A percentile compares a stretch with the other conserved stretches of the same genome.
Conservation (phyloP, 805 yeast species). For the Ogataea nonfermentans region DNA sequence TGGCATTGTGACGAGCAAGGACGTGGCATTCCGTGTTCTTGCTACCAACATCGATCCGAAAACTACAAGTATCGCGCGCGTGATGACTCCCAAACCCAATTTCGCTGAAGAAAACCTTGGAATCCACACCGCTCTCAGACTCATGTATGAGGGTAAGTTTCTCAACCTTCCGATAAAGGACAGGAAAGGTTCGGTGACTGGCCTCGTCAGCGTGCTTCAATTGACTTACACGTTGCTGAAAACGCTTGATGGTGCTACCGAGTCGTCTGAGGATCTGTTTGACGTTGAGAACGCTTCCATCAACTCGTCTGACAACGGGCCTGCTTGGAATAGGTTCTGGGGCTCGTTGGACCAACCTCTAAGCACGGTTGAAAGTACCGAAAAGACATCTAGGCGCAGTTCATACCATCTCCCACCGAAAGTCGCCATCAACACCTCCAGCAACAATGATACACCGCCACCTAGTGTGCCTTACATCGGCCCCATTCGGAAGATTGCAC, state of each 20-base stretch:
- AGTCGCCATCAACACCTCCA: conserved; percentile 16
- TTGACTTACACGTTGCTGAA: conserved; percentile 41
- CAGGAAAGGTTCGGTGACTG: conserved; percentile 33
- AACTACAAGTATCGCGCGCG: conserved; percentile 39
- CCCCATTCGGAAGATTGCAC: conserved; percentile 11
- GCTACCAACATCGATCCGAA: conserved; percentile 37
- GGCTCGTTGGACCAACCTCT: conserved; percentile 32
- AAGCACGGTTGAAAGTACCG: conserved; percentile 25
- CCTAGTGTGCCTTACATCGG: conserved; percentile 22
- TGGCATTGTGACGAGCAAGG: conserved; percentile 48
- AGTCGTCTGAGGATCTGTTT: conserved; percentile 34
- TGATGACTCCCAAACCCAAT: conserved; percentile 46
- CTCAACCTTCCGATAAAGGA: conserved; percentile 43
- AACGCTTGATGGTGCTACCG: conserved; percentile 32
- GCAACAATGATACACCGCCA: conserved; percentile 19
- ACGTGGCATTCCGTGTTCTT: conserved; percentile 42
- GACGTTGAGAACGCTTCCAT: conserved; percentile 22
- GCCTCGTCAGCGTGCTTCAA: conserved; percentile 44
- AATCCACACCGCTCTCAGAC: conserved; percentile 42
- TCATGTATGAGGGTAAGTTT: conserved; percentile 48
- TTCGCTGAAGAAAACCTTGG: conserved; percentile 40
- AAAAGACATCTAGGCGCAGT: conserved; percentile 23
- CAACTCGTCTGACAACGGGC: conserved; percentile 25
- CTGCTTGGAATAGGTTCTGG: conserved; percentile 36
- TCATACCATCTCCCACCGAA: conserved; percentile 17